These are phyloP conservation scores for Mollisiaceae sp. DNA, from an alignment of 2,329 filamentous ascomycete species.

Conservation along the genomic window DNA sequence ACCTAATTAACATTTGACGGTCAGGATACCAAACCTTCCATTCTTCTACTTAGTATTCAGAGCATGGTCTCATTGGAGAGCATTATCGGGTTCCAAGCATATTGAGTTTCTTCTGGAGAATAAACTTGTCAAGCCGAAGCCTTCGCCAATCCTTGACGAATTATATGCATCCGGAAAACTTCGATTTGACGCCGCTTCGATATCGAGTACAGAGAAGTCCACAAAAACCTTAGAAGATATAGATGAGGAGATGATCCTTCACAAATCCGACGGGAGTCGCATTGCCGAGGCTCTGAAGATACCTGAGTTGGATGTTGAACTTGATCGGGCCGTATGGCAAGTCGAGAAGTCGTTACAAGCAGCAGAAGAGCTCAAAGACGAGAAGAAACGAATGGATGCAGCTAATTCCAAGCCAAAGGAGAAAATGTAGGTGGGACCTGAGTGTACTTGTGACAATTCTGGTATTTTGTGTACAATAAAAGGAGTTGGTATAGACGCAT, in stretches of 20 bases:
- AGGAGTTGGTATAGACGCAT: background rate
- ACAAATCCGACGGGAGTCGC: conserved; percentile 58
- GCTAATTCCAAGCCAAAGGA: conserved; percentile 27
- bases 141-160: conserved; percentile 73
- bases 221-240: conserved; percentile 30
- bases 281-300: conserved; percentile 68
- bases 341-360: conserved; percentile 54
- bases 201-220: conserved; percentile 13
- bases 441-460: background rate
- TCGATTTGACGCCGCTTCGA: conserved; percentile 24
- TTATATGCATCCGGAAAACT: conserved; percentile 60
- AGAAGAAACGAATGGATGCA: conserved; percentile 32
- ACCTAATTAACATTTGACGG: conserved; percentile 13
- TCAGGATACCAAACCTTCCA: conserved; percentile 86
- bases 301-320: conserved; percentile 72
- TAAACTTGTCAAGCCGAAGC: conserved; percentile 67
- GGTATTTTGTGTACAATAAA: background rate
- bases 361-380: conserved; percentile 35
- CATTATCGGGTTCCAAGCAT: conserved; percentile 82
- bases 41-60: conserved; percentile 96
- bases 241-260: conserved; percentile 50
- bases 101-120: conserved; percentile 81
- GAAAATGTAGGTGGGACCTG: conserved; percentile 22
- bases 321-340: conserved; percentile 78
- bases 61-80: conserved; percentile 90